Evolutionary conservation across 164 flowering plant genomes (phyloP), one percentile per base, ranked within the genome.

Genomic region (Tetracentron sinense): DNA sequence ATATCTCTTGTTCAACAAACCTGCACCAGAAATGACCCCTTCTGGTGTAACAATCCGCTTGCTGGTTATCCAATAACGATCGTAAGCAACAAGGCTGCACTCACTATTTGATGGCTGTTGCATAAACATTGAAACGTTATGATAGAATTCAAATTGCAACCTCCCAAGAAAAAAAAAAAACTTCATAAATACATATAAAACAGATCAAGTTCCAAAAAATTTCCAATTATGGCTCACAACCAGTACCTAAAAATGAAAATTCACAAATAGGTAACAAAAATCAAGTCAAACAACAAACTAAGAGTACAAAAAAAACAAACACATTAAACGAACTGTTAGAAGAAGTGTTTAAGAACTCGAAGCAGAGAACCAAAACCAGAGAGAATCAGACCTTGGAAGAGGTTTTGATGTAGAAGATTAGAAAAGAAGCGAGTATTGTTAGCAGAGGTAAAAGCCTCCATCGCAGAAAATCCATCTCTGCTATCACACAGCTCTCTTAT

Each of bases 11-110:
- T 51, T 21, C 22, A 64, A 72, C 86, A 49, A 52, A 87, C 99
- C 99, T 86, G 96, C 90, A 56, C 96, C 97, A 72, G 92, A 78
- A 66, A 89, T 82, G 35, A 89, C 63, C 26, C 92, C 89, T 27
- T 73, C 47, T 22, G 91, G 89, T 38, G 96, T 89, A 44, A 91
- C 94, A 65, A 95, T 85, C 23, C 83, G 81, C 69, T 79, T 86
- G 84, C 99, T 95, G 30, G 81, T 59, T 53, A 95, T 80, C 96
- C 93, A 89, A 58, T 72, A 95, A 60, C 77, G 87, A 31, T 71
- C 69, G n/a, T 82, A 51, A 54, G 95, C 85, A 63, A 81, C 77
- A 63, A 91, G 89, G 72, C 96, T 89, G 80, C 99, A 95, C 12
- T 51, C 69, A 27, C 69, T 72, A 23, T 58, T 74, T 27, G 81